A percentile compares a stretch with the other conserved stretches of the same genome.
Evolutionary conservation across 164 flowering plant genomes (phyloP).

Genomic region (Umbellularia californica): DNA sequence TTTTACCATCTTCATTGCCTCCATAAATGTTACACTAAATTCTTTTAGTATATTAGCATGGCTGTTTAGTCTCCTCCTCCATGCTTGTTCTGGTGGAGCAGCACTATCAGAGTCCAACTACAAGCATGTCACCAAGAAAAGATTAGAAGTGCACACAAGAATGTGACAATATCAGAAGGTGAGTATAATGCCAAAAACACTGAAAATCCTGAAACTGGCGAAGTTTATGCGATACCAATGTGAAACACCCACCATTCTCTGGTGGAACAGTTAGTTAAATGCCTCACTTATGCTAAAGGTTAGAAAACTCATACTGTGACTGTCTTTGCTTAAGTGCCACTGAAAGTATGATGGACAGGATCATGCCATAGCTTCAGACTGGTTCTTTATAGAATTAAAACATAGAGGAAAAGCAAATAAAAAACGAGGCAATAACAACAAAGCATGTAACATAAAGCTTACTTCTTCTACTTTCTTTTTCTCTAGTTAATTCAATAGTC

Average conservation of each 20-base stretch:
- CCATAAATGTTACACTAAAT: constrained; percentile 86
- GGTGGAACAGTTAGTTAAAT: neutral
- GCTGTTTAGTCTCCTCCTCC: constrained; percentile 91
- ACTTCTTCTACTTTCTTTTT: neutral
- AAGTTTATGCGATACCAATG: neutral
- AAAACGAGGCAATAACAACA: neutral
- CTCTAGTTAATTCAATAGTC: neutral
- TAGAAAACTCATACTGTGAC: neutral
- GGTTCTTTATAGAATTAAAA: no score
- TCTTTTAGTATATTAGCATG: constrained; percentile 88
- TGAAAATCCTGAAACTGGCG: neutral
- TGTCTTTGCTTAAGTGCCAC: neutral
- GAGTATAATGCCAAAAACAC: neutral
- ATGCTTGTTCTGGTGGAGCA: constrained; percentile 88
- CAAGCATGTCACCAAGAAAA: constrained; percentile 10
- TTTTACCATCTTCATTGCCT: constrained; percentile 83
- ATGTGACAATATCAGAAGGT: neutral
- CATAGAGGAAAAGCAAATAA: no score
- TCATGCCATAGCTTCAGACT: neutral
- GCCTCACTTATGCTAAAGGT: neutral
- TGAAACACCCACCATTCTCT: neutral
- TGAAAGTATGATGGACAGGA: neutral
- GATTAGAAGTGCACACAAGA: neutral
- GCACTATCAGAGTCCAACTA: constrained; percentile 92
- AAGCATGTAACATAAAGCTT: neutral